These are phyloP conservation scores for Hypoxylon lenormandii DNA, from an alignment of 495 filamentous ascomycete genomes.

Conservation along the genomic window DNA sequence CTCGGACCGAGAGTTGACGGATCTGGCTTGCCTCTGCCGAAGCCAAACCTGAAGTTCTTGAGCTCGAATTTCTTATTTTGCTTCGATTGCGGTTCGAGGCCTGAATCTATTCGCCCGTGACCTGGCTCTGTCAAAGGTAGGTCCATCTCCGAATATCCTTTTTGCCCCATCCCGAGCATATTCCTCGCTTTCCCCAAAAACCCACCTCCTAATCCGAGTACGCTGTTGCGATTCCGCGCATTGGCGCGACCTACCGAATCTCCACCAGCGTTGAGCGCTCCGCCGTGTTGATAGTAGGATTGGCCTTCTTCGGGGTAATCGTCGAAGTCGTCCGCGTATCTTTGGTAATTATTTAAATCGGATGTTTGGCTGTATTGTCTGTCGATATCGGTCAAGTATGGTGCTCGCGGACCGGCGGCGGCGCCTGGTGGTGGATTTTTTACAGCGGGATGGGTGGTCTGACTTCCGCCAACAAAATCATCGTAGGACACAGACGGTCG, in stretches of 20 bases:
- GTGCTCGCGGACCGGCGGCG: slow-evolving; percentile 62
- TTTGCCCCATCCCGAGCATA: slow-evolving; percentile 87
- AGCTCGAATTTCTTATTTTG: slow-evolving; percentile 71
- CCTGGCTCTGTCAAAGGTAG: slow-evolving; percentile 88
- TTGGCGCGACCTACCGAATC: slow-evolving; percentile 63
- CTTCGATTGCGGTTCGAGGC: slow-evolving; percentile 52
- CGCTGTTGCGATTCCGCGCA: slow-evolving; percentile 82
- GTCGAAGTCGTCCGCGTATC: slow-evolving; percentile 86
- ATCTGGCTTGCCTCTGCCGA: slow-evolving; percentile 85
- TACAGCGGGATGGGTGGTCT: slow-evolving; percentile 57
- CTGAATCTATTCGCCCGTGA: slow-evolving; percentile 49
- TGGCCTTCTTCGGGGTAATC: slow-evolving; percentile 81
- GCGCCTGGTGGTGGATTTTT: slow-evolving; percentile 56
- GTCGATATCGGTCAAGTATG: slow-evolving; percentile 67
- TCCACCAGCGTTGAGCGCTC: slow-evolving; percentile 61
- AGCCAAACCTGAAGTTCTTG: slow-evolving; percentile 92
- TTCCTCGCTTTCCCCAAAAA: slow-evolving; percentile 86
- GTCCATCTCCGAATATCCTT: slow-evolving; percentile 96
- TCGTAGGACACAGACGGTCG: slow-evolving; percentile 94
- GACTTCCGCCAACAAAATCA: slow-evolving; percentile 81
- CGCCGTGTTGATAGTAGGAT: slow-evolving; percentile 74
- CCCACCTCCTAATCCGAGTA: slow-evolving; percentile 85
- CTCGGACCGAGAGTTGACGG: slow-evolving; percentile 90
- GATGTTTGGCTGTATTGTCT: slow-evolving; percentile 84
- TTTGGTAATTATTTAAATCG: slow-evolving; percentile 83